Base-by-base conservation (phyloP, 208 protist species). In the Lotmaria passim region DNA sequence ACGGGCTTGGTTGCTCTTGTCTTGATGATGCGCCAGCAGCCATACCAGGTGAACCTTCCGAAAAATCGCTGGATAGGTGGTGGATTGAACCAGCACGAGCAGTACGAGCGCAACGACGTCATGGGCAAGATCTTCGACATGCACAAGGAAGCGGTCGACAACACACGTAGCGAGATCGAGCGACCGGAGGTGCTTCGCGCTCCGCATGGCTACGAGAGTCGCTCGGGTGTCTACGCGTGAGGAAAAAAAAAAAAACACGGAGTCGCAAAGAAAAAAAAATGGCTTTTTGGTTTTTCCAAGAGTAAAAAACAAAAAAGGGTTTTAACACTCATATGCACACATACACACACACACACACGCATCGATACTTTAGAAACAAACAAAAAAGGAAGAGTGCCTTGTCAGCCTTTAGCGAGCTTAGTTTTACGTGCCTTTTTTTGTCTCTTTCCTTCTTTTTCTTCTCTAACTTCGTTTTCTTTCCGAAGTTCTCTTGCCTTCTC, bases 101-200 rank as follows among this genome's bases (percentile, higher is more conserved):
- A 85, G 38, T 96, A 79, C 64, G 66, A 81, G 50, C 91, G 91
- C 57, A 92, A 90, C 64, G 75, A 85, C 43, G 84, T 89, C 52
- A 96, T 96, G 89, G 72, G 62, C 23, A 48, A 53, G 28, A 86
- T 96, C 26, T 86, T 94, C 50, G 87, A 85, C 12, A 63, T 73
- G 31, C 91, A 94, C 69, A 81, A 68, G 43, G 81, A 91, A 23
- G 74, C 75, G 28, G 78, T 93, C 47, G 78, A 87, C 36, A 91
- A 87, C 62, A 91, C 88, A 46, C 79, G 83, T 28, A 66, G 69
- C 14, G 71, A 79, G 56, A 59, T 91, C 23, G 78, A 78, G 36
- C 65, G 50, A 24, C 91, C 88, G 14, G 76, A 73, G 19, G 85
- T 94, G 47, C 86, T 93, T 53, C 69, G 47, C 28, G 76, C 85